phyloP scores from a whole-genome alignment of 2,329 filamentous ascomycete species.

The Colletotrichum trifolii region DNA sequence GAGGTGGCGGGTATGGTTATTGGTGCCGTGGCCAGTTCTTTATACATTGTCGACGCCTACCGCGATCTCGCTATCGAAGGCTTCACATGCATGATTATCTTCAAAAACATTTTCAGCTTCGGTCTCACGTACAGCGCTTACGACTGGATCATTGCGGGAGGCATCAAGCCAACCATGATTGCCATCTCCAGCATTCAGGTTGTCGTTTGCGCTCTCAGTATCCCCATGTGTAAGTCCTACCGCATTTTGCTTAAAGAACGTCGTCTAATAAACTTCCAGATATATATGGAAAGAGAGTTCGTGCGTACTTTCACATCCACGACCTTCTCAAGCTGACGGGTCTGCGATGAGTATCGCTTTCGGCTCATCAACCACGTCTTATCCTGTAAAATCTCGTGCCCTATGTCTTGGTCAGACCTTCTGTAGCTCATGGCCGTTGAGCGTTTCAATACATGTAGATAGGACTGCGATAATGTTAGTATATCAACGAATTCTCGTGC shows the following conservation, averaged over 20 bases:
- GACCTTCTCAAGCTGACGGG: constrained; percentile 70
- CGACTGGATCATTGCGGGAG: constrained; percentile 78
- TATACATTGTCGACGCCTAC: constrained; percentile 95
- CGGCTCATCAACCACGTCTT: background rate
- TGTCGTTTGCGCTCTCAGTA: constrained; percentile 76
- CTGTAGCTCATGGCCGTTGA: too few relatives aligned
- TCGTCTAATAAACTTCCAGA: constrained; percentile 59
- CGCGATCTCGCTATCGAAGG: constrained; percentile 86
- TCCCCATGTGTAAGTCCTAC: constrained; percentile 79
- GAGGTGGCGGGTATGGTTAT: constrained; percentile 93
- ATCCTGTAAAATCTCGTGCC: background rate
- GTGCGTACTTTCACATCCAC: constrained; percentile 80
- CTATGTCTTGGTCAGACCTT: too few relatives aligned
- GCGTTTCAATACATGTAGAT: too few relatives aligned
- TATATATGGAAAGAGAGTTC: constrained; percentile 80
- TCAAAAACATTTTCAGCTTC: constrained; percentile 96
- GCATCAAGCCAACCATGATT: constrained; percentile 73
- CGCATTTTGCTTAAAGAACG: constrained; percentile 3
- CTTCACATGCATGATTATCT: constrained; percentile 89
- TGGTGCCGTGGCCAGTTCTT: constrained; percentile 83
- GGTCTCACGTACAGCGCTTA: constrained; percentile 86
- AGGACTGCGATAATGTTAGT: too few relatives aligned
- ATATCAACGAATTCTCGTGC: too few relatives aligned
- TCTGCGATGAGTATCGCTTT: constrained; percentile 41
- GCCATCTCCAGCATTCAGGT: constrained; percentile 82